phyloP scores from a whole-genome alignment of 768 basidiomycete genomes.

The Strobilomyces echinocephalus region DNA sequence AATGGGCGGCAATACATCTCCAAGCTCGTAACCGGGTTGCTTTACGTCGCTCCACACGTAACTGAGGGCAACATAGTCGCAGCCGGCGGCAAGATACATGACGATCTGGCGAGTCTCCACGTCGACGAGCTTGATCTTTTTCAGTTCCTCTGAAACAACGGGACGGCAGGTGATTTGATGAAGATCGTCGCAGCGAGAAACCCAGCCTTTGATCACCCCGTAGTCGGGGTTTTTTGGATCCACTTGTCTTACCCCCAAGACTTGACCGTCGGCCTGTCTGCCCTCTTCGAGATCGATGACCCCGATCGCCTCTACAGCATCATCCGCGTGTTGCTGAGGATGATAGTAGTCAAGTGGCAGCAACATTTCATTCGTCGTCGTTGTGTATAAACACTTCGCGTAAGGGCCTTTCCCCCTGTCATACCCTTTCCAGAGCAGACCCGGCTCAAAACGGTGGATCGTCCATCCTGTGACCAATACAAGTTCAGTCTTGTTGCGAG shows the following conservation, averaged over 20 bases:
- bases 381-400: conserved; percentile 10
- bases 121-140: conserved; percentile 8
- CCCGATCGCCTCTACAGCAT: conserved; percentile 6
- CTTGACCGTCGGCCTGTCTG: background rate
- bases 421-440: background rate
- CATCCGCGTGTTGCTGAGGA: background rate
- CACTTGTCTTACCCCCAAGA: conserved; percentile 8
- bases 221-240: background rate
- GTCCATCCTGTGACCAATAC: conserved; percentile 1
- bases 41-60: conserved; percentile 16
- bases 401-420: background rate
- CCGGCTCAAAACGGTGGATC: background rate
- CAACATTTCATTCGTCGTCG: background rate
- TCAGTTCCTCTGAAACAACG: background rate
- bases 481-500: background rate
- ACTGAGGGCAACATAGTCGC: conserved; percentile 14
- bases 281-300: background rate
- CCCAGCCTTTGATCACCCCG: conserved; percentile 3
- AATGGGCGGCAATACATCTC: conserved; percentile 8
- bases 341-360: background rate
- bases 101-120: conserved; percentile 6
- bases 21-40: conserved; percentile 6
- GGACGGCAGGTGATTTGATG: conserved; percentile 8
- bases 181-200: conserved; percentile 6
- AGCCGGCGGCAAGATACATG: background rate